phyloP scores from a whole-genome alignment of 106 monocot genomes.

The Apostasia ramifera region DNA sequence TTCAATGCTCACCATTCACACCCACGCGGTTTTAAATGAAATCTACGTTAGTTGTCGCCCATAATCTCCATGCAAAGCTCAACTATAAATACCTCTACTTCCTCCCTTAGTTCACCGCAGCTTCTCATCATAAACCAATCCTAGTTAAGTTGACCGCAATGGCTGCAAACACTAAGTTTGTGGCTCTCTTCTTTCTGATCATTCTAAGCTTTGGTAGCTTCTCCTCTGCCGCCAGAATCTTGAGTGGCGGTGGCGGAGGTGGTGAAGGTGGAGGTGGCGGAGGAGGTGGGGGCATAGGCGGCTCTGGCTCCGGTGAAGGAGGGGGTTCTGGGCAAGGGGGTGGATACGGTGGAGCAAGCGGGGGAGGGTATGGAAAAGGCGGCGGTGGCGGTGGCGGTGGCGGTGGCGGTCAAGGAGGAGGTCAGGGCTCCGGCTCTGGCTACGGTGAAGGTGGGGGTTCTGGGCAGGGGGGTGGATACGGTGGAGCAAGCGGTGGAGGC shows the following conservation, averaged over 20 bases:
- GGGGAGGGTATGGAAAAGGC: conserved; percentile 3
- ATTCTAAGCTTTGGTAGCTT: neutral
- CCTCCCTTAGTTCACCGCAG: neutral
- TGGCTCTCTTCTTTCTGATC: neutral
- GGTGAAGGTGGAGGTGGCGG: conserved; percentile 4
- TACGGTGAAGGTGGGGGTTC: neutral
- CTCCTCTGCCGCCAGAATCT: neutral
- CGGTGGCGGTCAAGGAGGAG: neutral
- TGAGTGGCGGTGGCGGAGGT: neutral
- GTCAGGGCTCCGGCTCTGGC: conserved; percentile 1
- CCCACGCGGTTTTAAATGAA: too few species aligned
- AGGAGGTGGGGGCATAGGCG: neutral
- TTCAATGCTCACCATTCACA: too few species aligned
- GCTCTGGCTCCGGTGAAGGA: neutral
- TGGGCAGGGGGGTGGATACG: neutral
- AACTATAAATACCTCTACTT: conserved; percentile 8
- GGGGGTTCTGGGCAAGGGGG: neutral
- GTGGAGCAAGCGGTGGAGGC: neutral
- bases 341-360: neutral
- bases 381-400: neutral
- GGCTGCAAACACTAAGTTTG: neutral
- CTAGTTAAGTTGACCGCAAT: neutral
- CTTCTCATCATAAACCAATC: neutral
- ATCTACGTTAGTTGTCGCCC: too few species aligned
- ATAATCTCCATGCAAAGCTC: neutral